Evolutionary conservation across 75 land plant genomes (phyloP), one percentile per base, ranked within the genome.

Genomic region (Picea glauca): DNA sequence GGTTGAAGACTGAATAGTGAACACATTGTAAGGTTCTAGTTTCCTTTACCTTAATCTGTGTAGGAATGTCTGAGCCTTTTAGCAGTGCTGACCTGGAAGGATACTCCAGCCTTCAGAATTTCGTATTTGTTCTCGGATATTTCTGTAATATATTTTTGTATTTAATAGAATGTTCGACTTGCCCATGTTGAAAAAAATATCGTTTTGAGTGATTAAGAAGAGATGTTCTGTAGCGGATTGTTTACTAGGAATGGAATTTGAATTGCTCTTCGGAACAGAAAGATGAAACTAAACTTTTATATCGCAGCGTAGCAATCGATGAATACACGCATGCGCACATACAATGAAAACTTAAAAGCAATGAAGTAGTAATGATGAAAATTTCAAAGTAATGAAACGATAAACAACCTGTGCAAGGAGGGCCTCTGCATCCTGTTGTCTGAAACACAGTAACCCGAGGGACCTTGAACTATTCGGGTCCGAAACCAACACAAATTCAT

Each of bases 401-500:
- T 50, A 58, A 23, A 23, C 35, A 8, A 96, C 99, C 91, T 97
- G 98, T n/a, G 96, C 86, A 20, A 97, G 94, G 61, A 97, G 86
- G 5, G 92, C 83, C 64, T 93, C 84, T 13, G 98, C 98, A 68
- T 97, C 99, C 58, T 91, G 91, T 58, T 85, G 82, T 30, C 98
- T 90, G 80, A 97, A 97, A 76, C 95, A 97, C 23, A 97, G 92
- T 78, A 97, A 58, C 13, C 96, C 90, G 17, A 97, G 90, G 1
- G 99, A 97, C 81, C 87, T 95, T 58, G 76, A 65, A 30, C 95
- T 85, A 33, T 80, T 84, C 13, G 93, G 88, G 79, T 97, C 94
- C 15, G 94, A 97, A 54, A 97, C 70, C 75, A 97, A 91, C 73
- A 97, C 96, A 74, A 97, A 97, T 84, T 97, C 99, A 64, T 95